Evolutionary conservation across 768 basidiomycete species (phyloP), one percentile per base, ranked within the genome.

Genomic region (Lactifluus subvellereus): DNA sequence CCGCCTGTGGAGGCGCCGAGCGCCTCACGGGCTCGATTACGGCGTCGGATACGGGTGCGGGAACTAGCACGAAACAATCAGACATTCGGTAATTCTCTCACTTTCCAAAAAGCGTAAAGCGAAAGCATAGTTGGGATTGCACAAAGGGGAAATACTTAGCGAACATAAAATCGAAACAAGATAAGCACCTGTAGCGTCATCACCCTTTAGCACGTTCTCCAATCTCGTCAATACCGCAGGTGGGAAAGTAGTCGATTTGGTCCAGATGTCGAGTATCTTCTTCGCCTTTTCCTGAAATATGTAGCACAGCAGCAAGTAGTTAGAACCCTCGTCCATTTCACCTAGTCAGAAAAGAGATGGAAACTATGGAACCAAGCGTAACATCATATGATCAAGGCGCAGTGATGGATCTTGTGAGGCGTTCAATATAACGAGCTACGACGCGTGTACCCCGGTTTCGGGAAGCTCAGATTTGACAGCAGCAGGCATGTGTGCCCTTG

Each of bases 231-330:
- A 77, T 72, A 90, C 84, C 69, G 81, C 72, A 70, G 85, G 72
- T 61, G 94, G 88, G 77, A 99, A 99, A 54, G 96, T 96, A 75
- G 80, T 84, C 62, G 86, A 84, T 75, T 95, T 96, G 70, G 81
- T 82, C 96, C 96, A 99, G 71, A 99, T 98, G 77, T 98, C 97
- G 75, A 96, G 84, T 71, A 99, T 86, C 76, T 98, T 98, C 80
- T 89, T 88, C 51, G 91, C 83, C 78, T 99, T 99, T 80, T 97
- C 96, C 95, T 98, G 80, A 75, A 72, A 69, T 71, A 71, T 70
- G 71, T 74, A 73, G 74, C 69, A 72, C 72, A 59, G 45, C 43
- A 58, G 59, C 65, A 42, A 54, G 64, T 52, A 66, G 61, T 68
- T 57, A 65, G 65, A 62, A 59, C 61, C 68, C 66, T 79, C 84